Conservation (phyloP, 768 basidiomycete genomes). For the Xerocomellus intermedius region DNA sequence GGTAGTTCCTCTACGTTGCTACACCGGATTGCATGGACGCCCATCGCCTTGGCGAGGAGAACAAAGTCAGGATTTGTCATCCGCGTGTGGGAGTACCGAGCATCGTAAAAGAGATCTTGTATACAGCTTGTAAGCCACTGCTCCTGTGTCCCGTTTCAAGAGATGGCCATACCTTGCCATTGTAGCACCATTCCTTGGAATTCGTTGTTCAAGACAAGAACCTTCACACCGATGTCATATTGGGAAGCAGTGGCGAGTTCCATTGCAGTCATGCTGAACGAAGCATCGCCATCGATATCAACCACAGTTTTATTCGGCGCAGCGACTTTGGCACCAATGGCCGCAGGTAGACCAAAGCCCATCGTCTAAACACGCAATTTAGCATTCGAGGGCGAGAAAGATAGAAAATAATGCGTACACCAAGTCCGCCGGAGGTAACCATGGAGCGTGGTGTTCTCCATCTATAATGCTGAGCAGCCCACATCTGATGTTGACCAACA, state of each 20-base stretch:
- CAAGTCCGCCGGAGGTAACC: constrained; percentile 93
- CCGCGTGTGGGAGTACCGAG: constrained; percentile 92
- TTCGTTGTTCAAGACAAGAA: constrained; percentile 90
- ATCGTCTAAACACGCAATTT: constrained; percentile 63
- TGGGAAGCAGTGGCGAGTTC: constrained; percentile 94
- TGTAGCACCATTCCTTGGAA: constrained; percentile 99
- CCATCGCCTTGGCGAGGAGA: constrained; percentile 85
- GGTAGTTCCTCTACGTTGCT: constrained; percentile 71
- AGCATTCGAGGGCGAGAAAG: not conserved
- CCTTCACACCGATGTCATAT: constrained; percentile 92
- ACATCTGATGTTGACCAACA: constrained; percentile 99
- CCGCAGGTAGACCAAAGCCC: constrained; percentile 95
- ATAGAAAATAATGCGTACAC: constrained; percentile 52
- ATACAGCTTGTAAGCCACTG: constrained; percentile 1
- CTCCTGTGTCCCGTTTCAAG: not conserved
- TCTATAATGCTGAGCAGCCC: constrained; percentile 92
- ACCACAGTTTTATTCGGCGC: constrained; percentile 91
- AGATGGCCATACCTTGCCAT: constrained; percentile 79
- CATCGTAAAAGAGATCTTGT: constrained; percentile 91
- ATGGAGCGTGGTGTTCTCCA: constrained; percentile 86
- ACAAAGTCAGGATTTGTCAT: constrained; percentile 98
- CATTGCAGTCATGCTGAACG: constrained; percentile 99
- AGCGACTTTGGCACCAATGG: constrained; percentile 97
- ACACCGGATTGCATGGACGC: constrained; percentile 86
- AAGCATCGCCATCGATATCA: constrained; percentile 97